phyloP scores from a whole-genome alignment of 768 basidiomycete species.

The Leccinum fibrillosum region DNA sequence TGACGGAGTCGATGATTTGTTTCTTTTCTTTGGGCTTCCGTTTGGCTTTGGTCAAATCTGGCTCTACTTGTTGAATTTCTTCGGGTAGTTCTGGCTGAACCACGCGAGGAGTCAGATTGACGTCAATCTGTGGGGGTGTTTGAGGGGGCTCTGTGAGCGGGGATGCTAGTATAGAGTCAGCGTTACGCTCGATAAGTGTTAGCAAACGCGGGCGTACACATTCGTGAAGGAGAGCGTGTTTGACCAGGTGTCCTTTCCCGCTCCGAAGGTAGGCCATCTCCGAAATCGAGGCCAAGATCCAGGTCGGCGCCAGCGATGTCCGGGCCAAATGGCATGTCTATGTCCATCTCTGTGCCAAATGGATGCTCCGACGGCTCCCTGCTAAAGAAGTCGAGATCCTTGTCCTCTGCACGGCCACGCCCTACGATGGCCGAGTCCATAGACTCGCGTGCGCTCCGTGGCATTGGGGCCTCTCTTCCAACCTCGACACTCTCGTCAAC shows the following conservation, averaged over 20 bases:
- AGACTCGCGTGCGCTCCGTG: constrained; percentile 47
- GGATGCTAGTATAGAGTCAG: constrained; percentile 49
- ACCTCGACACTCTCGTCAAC: constrained; percentile 60
- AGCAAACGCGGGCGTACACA: constrained; percentile 50
- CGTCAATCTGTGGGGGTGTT: constrained; percentile 69
- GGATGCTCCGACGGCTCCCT: constrained; percentile 65
- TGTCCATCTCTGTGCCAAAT: constrained; percentile 52
- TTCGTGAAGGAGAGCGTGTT: constrained; percentile 61
- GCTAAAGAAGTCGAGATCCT: constrained; percentile 64
- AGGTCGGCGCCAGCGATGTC: constrained; percentile 54
- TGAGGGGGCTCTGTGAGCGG: constrained; percentile 71
- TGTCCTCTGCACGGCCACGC: constrained; percentile 39
- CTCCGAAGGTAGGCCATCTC: constrained; percentile 46
- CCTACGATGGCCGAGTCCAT: constrained; percentile 62
- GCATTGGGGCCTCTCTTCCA: constrained; percentile 65
- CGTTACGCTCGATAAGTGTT: background rate
- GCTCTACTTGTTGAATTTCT: constrained; percentile 33
- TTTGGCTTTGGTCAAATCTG: constrained; percentile 37
- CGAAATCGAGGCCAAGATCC: constrained; percentile 71
- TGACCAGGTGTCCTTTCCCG: constrained; percentile 56
- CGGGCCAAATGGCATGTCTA: constrained; percentile 49
- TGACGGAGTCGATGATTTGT: constrained; percentile 87
- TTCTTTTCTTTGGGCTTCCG: constrained; percentile 72
- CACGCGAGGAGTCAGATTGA: constrained; percentile 47
- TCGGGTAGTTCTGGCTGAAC: constrained; percentile 40